A percentile compares a stretch with the other conserved stretches of the same genome.
phyloP scores from a whole-genome alignment of 768 basidiomycete species.

The Mycena olivaceomarginata region DNA sequence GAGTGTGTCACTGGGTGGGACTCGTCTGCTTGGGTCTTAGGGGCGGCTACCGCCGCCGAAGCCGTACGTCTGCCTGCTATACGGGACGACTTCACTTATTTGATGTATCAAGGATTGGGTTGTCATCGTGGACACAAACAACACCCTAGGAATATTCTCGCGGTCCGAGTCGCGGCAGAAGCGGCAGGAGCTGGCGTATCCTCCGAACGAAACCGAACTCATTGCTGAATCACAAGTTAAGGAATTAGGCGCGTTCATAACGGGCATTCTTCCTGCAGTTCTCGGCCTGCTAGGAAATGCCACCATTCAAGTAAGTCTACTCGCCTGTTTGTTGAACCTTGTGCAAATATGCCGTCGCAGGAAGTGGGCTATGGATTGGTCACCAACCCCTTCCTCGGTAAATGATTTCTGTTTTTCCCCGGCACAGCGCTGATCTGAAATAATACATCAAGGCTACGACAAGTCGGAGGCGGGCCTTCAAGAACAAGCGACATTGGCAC shows the following conservation, averaged over 20 bases:
- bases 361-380: slow-evolving; percentile 32
- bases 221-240: not conserved
- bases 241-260: slow-evolving; percentile 8
- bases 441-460: slow-evolving; percentile 22
- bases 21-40: slow-evolving; percentile 10
- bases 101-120: slow-evolving; percentile 28
- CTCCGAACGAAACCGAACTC: slow-evolving; percentile 26
- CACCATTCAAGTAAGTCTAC: slow-evolving; percentile 28
- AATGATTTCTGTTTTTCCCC: slow-evolving; percentile 8
- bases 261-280: slow-evolving; percentile 8
- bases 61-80: slow-evolving; percentile 4
- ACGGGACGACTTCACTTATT: not conserved
- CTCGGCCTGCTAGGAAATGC: slow-evolving; percentile 21
- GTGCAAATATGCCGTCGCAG: slow-evolving; percentile 5
- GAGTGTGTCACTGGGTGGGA: slow-evolving; percentile 28
- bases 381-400: slow-evolving; percentile 30
- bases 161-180: slow-evolving; percentile 16
- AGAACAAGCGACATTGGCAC: slow-evolving; percentile 22
- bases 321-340: not conserved
- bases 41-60: slow-evolving; percentile 13
- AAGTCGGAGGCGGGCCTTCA: slow-evolving; percentile 25
- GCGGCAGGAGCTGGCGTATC: slow-evolving; percentile 12
- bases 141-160: slow-evolving; percentile 19
- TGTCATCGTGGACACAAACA: slow-evolving; percentile 25
- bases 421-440: slow-evolving; percentile 16